Evolutionary conservation across 345 rosid species (phyloP).

Genomic region (Dipteronia dyeriana): DNA sequence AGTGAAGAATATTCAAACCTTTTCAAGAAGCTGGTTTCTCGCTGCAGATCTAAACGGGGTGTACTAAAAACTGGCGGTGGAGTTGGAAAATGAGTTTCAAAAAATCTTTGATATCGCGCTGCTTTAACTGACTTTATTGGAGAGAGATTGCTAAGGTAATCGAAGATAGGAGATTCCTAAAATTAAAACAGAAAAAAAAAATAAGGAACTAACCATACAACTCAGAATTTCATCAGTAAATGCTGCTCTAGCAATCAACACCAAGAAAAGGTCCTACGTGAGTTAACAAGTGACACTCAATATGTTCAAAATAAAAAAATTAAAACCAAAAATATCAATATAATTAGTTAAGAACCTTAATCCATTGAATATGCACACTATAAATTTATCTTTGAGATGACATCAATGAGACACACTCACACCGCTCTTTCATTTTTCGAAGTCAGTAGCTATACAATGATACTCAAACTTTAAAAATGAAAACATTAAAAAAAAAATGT

Average conservation of each 20-base stretch:
- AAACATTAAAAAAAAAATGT: no score
- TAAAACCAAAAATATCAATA: no score
- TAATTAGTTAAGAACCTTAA: neutral
- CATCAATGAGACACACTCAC: neutral
- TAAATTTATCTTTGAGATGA: neutral
- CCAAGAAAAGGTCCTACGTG: neutral
- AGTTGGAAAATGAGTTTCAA: conserved; percentile 22
- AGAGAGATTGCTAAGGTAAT: conserved; percentile 29
- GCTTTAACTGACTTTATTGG: conserved; percentile 33
- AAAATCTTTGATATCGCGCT: conserved; percentile 20
- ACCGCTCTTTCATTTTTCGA: neutral
- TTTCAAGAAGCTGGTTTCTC: conserved; percentile 11
- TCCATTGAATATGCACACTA: neutral
- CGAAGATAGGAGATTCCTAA: conserved; percentile 36
- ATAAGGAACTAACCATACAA: neutral
- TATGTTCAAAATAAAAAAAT: neutral
- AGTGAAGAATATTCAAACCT: conserved; percentile 26
- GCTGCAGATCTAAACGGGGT: conserved; percentile 27
- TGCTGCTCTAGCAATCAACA: neutral
- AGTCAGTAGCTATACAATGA: neutral
- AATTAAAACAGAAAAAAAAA: neutral
- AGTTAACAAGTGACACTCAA: neutral
- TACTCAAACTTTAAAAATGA: neutral
- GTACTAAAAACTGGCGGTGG: conserved; percentile 35
- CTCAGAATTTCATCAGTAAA: conserved; percentile 1